Conservation (phyloP, 2,329 filamentous ascomycete genomes). For the Diplodia corticola region DNA sequence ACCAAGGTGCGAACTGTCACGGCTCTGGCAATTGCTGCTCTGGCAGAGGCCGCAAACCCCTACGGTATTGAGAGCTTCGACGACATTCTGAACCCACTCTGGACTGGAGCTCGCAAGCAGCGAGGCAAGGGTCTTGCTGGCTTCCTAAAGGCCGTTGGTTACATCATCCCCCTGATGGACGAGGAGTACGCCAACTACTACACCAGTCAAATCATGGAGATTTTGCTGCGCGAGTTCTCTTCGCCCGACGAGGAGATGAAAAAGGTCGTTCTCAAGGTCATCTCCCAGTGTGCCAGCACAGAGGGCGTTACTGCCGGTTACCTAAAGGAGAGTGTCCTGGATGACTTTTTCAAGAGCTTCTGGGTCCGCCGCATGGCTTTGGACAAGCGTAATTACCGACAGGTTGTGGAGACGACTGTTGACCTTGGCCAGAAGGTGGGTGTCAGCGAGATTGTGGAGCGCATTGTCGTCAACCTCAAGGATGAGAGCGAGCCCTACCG, state of each 20-base stretch:
- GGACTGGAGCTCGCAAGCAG: slow-evolving; percentile 95
- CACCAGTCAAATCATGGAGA: slow-evolving; percentile 98
- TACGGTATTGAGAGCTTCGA: slow-evolving; percentile 99
- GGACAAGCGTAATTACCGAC: slow-evolving; percentile 95
- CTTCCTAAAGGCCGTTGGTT: slow-evolving; percentile 95
- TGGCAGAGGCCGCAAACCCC: slow-evolving; percentile 94
- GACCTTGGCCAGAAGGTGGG: slow-evolving; percentile 98
- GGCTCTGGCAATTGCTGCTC: slow-evolving; percentile 86
- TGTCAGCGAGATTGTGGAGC: slow-evolving; percentile 88
- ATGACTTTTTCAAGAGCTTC: slow-evolving; percentile 98
- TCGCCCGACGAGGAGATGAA: slow-evolving; percentile 99
- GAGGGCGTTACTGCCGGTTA: slow-evolving; percentile 94
- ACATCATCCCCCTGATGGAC: slow-evolving; percentile 98
- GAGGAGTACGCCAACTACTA: slow-evolving; percentile 99
- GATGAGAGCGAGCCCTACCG: slow-evolving; percentile 97
- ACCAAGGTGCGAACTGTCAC: slow-evolving; percentile 97
- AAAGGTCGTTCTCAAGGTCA: slow-evolving; percentile 96
- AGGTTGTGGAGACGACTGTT: slow-evolving; percentile 97
- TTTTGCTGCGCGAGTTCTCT: slow-evolving; percentile 89
- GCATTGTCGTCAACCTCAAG: slow-evolving; percentile 92
- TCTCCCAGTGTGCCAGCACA: slow-evolving; percentile 92
- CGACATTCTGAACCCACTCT: slow-evolving; percentile 93
- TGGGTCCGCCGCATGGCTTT: slow-evolving; percentile 97
- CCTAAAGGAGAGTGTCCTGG: slow-evolving; percentile 89
- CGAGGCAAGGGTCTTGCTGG: slow-evolving; percentile 93